Conservation (phyloP, 2,329 filamentous ascomycete species). For the Thielaviopsis ethacetica region DNA sequence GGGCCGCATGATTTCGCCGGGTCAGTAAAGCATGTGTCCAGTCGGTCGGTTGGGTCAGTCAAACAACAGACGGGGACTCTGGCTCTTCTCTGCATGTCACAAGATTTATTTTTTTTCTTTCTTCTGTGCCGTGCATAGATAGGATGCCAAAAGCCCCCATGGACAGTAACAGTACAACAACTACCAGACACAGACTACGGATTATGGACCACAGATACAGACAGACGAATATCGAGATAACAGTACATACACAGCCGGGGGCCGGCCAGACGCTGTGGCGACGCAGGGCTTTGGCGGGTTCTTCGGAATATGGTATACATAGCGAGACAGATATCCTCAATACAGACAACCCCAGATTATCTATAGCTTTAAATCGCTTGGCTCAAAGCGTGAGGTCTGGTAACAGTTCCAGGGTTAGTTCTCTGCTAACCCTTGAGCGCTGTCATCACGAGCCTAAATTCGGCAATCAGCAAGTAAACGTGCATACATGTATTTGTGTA, state of each 20-base stretch:
- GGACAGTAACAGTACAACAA: background rate
- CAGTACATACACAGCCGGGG: background rate
- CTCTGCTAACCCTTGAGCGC: too few species aligned
- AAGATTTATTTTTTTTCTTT: background rate
- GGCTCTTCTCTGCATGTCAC: background rate
- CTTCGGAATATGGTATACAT: background rate
- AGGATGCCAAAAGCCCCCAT: background rate
- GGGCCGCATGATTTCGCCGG: conserved; percentile 74
- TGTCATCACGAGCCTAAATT: too few species aligned
- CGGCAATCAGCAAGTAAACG: too few species aligned
- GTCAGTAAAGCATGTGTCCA: conserved; percentile 51
- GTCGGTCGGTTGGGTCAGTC: background rate
- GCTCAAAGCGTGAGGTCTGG: too few species aligned
- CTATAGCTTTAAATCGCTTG: background rate
- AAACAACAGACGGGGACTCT: background rate
- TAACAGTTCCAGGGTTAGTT: too few species aligned
- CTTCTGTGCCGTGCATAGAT: background rate
- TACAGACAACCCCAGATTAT: background rate
- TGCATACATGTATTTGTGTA: too few species aligned
- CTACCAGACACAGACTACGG: background rate
- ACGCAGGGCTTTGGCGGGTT: background rate
- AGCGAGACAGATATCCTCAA: background rate
- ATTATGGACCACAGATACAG: background rate
- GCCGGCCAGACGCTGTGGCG: background rate
- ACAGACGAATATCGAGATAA: background rate